phyloP scores from a whole-genome alignment of 768 basidiomycete species.

The Lactarius sp. region DNA sequence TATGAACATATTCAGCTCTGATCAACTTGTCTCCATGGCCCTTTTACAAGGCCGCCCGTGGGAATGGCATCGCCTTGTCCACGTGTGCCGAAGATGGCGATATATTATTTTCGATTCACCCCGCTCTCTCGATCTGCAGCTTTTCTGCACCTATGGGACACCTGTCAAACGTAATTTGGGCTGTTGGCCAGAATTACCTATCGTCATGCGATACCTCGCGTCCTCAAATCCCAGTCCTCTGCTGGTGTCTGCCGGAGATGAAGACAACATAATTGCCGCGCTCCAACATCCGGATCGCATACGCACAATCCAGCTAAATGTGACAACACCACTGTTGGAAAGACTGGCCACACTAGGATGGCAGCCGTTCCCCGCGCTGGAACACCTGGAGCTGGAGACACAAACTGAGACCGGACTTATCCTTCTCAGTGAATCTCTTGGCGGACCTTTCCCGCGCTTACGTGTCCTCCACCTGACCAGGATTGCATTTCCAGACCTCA shows the following conservation, averaged over 20 bases:
- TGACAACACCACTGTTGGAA: not conserved
- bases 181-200: not conserved
- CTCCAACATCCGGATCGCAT: not conserved
- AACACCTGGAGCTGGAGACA: not conserved
- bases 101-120: not conserved
- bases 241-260: too few species aligned
- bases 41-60: too few species aligned
- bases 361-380: not conserved
- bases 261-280: not conserved
- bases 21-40: too few species aligned
- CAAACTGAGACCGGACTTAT: not conserved
- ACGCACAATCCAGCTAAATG: not conserved
- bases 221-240: not conserved
- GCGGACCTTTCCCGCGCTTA: not conserved
- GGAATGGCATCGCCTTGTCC: not conserved
- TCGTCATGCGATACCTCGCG: not conserved
- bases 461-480: not conserved
- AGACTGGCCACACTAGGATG: not conserved
- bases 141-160: not conserved
- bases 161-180: not conserved
- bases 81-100: not conserved
- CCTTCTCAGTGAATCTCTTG: not conserved
- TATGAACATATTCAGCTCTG: too few species aligned
- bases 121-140: not conserved
- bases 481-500: not conserved